Conservation (phyloP, 2,329 filamentous ascomycete genomes). For the Trichophyton verrucosum region DNA sequence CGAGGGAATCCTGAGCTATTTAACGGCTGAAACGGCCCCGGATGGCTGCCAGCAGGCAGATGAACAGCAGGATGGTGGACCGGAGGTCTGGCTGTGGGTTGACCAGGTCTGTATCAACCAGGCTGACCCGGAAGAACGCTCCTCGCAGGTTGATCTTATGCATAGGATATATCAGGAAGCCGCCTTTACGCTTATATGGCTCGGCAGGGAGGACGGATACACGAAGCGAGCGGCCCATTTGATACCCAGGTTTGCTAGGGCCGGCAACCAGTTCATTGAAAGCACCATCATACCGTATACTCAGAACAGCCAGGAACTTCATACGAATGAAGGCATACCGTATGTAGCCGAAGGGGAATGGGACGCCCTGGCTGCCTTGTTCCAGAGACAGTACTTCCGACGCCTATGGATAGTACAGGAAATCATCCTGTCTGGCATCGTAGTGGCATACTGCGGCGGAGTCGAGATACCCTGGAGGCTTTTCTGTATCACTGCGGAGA, state of each 20-base stretch:
- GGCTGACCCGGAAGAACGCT: constrained; percentile 9
- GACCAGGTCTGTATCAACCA: constrained; percentile 15
- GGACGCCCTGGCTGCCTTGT: constrained; percentile 10
- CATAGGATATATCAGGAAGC: constrained; percentile 11
- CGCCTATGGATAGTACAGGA: constrained; percentile 19
- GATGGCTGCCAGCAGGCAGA: not conserved
- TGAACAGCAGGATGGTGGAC: not conserved
- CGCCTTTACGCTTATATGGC: constrained; percentile 15
- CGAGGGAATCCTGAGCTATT: not conserved
- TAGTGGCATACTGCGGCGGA: constrained; percentile 11
- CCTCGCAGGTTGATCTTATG: constrained; percentile 13
- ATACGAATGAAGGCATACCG: constrained; percentile 8
- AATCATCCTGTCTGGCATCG: constrained; percentile 12
- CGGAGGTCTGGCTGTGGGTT: constrained; percentile 11
- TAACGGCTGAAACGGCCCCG: not conserved
- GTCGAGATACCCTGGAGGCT: constrained; percentile 9
- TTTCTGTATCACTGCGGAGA: constrained; percentile 7
- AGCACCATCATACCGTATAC: constrained; percentile 5
- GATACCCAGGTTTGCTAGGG: constrained; percentile 8
- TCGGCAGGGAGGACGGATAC: constrained; percentile 12
- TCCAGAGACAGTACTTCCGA: constrained; percentile 15
- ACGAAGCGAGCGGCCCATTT: constrained; percentile 8
- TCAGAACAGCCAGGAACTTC: constrained; percentile 1
- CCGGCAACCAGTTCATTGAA: constrained; percentile 3
- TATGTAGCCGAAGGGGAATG: constrained; percentile 10